Base-by-base conservation (phyloP, 768 basidiomycete species). In the Trametes meyenii region DNA sequence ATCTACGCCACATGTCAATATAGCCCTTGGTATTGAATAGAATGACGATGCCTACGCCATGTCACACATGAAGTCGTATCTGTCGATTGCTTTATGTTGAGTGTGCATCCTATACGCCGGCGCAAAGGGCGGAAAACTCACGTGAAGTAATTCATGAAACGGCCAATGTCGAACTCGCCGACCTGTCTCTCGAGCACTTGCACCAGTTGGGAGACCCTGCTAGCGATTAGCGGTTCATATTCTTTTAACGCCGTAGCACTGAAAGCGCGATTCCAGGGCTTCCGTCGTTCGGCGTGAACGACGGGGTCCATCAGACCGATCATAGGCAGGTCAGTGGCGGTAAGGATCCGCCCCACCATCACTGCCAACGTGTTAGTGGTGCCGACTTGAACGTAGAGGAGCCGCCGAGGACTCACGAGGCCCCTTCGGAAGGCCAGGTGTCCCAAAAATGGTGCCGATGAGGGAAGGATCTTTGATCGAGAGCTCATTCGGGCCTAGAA, bases 231-330 rank as follows among this genome's bases (percentile, higher is more conserved):
- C 0, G 67, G 63, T 60, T 82, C 77, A 55, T 83, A 84, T 16
- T 77, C 79, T 64, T 79, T 80, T 39, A 85, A 63, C 2, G 83
- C 77, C 3, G 70, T 61, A 14, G 76, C 76, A 49, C 71, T 82
- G 70, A 85, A 77, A 0, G 77, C 83, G 23, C 81, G 73, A n/a
- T 78, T 78, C 83, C 83, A 85, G 2, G 80, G 73, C 23, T 76
- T 75, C 10, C 83, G 76, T 11, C 81, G 75, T 8, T 76, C 72
- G 1, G 74, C 71, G 60, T 85, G 84, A 39, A 82, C 78, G 0
- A 71, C 17, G 6, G 45, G 40, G 35, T 66, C 53, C 23, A 35
- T 50, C 7, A 62, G 35, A 5, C 46, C 58, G 3, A 60, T 26
- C 1, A 66, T 35, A 12, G 62, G 53, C 2, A 59, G 48, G 14